Evolutionary conservation across 2,329 filamentous ascomycete species (phyloP).

Genomic region (Xylariaceae sp.): DNA sequence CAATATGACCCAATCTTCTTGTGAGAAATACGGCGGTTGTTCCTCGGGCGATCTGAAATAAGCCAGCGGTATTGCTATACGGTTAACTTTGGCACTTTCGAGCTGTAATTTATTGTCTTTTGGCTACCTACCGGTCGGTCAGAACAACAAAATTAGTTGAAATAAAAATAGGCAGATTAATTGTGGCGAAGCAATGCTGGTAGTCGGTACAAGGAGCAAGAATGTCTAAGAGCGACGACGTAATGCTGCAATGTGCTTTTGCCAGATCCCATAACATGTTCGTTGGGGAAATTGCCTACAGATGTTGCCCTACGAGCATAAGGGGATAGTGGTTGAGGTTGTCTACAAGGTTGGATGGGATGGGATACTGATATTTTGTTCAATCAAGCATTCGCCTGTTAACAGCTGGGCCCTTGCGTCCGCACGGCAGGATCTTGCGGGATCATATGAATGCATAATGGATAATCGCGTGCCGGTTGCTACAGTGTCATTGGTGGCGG

Average conservation of each 20-base stretch:
- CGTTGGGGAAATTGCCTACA: neutral
- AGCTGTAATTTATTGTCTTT: neutral
- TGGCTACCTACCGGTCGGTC: neutral
- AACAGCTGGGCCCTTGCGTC: slow-evolving; percentile 11
- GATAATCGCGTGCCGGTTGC: neutral
- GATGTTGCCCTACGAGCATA: neutral
- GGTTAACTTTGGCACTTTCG: slow-evolving; percentile 1
- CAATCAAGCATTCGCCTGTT: neutral
- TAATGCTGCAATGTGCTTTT: slow-evolving; percentile 13
- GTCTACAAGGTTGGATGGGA: neutral
- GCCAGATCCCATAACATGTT: neutral
- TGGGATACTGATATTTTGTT: neutral
- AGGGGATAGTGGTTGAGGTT: neutral
- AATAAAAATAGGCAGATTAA: slow-evolving; percentile 8
- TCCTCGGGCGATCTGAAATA: slow-evolving; percentile 1
- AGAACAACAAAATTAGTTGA: slow-evolving; percentile 15
- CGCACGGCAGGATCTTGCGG: slow-evolving; percentile 22
- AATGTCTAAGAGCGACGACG: neutral
- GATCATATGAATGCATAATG: slow-evolving; percentile 14
- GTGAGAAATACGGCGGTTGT: too few relatives aligned
- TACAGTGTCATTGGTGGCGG: slow-evolving; percentile 2
- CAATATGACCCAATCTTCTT: neutral
- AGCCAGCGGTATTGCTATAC: slow-evolving; percentile 1
- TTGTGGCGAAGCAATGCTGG: slow-evolving; percentile 22
- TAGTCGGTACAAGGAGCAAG: too few relatives aligned